These are phyloP conservation scores for Uronychia setigera DNA, from an alignment of 73 alveolate genomes.

Conservation along the genomic window DNA sequence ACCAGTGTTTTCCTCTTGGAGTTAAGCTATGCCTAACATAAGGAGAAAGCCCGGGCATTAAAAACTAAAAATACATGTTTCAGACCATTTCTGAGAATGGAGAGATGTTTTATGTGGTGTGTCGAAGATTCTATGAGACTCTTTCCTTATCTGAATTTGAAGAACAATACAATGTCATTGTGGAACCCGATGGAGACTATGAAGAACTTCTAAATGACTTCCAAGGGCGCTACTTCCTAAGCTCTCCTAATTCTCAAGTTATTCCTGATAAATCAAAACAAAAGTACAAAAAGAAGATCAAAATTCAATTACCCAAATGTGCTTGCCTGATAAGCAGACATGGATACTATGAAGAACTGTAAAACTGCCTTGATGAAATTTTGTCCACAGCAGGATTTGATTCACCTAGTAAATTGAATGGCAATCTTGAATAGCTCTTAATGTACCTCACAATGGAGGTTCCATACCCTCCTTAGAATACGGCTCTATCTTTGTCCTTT, in stretches of 20 bases:
- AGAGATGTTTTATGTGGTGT: not conserved
- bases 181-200: no score
- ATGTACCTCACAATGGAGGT: not conserved
- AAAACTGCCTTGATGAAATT: not conserved
- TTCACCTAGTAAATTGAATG: no score
- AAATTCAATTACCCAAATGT: not conserved
- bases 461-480: not conserved
- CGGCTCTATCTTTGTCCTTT: not conserved
- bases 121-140: not conserved
- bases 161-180: not conserved
- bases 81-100: not conserved
- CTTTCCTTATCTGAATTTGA: not conserved
- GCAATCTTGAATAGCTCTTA: not conserved
- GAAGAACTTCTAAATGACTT: no score
- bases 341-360: not conserved
- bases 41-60: not conserved
- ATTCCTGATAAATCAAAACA: no score
- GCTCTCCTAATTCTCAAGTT: no score
- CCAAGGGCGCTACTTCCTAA: no score
- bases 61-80: not conserved
- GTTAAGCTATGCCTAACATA: not conserved
- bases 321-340: not conserved
- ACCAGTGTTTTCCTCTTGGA: not conserved
- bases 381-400: not conserved
- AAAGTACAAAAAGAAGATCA: not conserved